Evolutionary conservation across 169 alveolate genomes (phyloP).

Genomic region (Perkinsus chesapeaki): DNA sequence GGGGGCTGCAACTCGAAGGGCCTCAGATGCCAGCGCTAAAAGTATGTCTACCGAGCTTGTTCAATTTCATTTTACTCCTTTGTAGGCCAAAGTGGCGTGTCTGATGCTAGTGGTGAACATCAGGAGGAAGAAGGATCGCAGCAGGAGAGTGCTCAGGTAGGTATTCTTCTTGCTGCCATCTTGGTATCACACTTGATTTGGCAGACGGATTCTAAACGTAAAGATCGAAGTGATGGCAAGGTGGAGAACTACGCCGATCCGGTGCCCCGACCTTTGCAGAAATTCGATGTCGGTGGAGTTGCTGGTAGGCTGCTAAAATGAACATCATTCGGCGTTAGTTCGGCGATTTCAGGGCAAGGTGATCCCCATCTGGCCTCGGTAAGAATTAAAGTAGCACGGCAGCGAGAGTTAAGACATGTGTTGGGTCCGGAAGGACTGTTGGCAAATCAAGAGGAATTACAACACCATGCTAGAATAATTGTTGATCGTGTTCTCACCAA

Average conservation of each 20-base stretch:
- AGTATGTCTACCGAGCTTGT: conserved; percentile 49
- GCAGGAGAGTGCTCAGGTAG: no score
- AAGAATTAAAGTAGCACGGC: neutral
- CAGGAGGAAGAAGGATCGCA: no score
- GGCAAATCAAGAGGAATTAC: neutral
- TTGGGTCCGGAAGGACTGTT: neutral
- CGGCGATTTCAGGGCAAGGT: neutral
- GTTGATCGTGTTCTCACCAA: conserved; percentile 61
- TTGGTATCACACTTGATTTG: no score
- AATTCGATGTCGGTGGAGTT: neutral
- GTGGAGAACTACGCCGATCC: neutral
- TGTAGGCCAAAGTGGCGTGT: no score
- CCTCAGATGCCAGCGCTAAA: conserved; percentile 44
- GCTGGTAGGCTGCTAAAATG: neutral
- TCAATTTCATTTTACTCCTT: no score
- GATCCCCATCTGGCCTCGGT: neutral
- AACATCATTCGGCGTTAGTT: neutral
- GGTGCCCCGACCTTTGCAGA: neutral
- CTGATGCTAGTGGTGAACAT: no score
- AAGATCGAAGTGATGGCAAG: conserved; percentile 39
- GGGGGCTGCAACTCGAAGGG: conserved; percentile 43
- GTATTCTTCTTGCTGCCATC: no score
- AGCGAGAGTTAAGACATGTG: neutral
- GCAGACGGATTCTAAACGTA: conserved; percentile 59
- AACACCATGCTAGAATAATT: conserved; percentile 2